Base-by-base conservation (phyloP, 805 yeast genomes). In the Spathaspora sp. region DNA sequence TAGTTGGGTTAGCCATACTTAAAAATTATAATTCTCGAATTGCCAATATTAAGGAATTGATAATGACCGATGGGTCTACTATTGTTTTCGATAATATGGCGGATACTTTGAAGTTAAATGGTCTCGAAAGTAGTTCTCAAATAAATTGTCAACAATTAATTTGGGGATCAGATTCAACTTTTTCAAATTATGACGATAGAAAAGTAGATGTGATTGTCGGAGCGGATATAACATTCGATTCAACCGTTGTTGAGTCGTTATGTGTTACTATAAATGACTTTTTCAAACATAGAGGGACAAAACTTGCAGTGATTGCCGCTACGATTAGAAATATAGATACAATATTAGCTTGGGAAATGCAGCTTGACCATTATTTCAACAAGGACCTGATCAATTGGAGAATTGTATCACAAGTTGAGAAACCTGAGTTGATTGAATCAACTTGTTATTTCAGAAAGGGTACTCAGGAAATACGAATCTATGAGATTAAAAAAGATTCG, bases 171-270 rank as follows among this genome's bases (percentile, higher is more conserved):
- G 69, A 69, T 39, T 49, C 26, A 23, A 23, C 59, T 2, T 59
- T 60, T 8, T 59, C 77, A 1, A 80, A 80, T 2, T 60, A 44
- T 3, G 54, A 55, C 2, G 62, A 66, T 0, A 51, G 60, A 1
- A 57, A 52, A 10, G 65, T 73, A 2, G 83, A 85, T 58, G 65
- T 84, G 1, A 69, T 90, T 0, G 61, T 89, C 3, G 97, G 92
- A 0, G 94, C 97, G 0, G 98, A 92, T 66, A 89, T 92, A 12
- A 89, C 97, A 0, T 92, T 88, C 65, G 97, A 92, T 60, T 63
- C 82, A 2, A 69, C 78, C 2, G 73, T 83, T 2, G 74, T 89
- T 18, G 82, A 83, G 0, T 68, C 68, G 20, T 72, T 92, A 42
- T 76, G 82, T n/a, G 54, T 61, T 4, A 78, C 85, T 11, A 61